Evolutionary conservation across 306 rosid species (phyloP), one percentile per base, ranked within the genome.

Genomic region (Neltuma alba): DNA sequence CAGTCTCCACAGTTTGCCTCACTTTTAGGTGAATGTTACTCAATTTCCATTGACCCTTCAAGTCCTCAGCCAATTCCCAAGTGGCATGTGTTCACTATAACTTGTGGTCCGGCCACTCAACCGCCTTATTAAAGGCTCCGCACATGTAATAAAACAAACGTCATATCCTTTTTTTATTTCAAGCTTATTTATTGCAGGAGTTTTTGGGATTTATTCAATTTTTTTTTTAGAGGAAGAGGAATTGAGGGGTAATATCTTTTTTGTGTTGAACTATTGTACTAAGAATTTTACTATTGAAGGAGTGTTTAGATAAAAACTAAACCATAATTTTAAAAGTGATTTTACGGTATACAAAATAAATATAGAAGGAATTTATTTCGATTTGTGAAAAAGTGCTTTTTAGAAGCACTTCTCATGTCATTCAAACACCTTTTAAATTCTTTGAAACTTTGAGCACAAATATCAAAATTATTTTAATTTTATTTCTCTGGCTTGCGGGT

Each of bases 11-110:
- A 78, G 34, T 79, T 63, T 31, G 54, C 67, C 7, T 68, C 71
- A 16, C 82, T 75, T 77, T 85, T 61, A 72, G 62, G 38, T 20
- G 36, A 40, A 30, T 31, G 25, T 70, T 10, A n/a, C 27, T 15
- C 33, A 42, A 38, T 64, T 79, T 82, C 57, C 74, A 75, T 85
- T 79, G 89, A 82, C 82, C 60, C 18, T 47, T 16, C 50, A 42
- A 21, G 41, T 1, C 4, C 12, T 47, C 27, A 20, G 76, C 88
- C 86, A 77, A 85, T 74, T 77, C 75, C 9, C 64, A 34, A 69
- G 23, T 41, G 60, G 23, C 88, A 74, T 3, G 65, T 73, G 74
- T 36, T 30, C 38, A 4, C 9, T 18, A 50, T 28, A 18, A 63
- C 15, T 33, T 20, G 36, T 20, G 70, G 42, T 68, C 25, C 23